Evolutionary conservation across 345 rosid species (phyloP).

Genomic region (Heritiera littoralis): DNA sequence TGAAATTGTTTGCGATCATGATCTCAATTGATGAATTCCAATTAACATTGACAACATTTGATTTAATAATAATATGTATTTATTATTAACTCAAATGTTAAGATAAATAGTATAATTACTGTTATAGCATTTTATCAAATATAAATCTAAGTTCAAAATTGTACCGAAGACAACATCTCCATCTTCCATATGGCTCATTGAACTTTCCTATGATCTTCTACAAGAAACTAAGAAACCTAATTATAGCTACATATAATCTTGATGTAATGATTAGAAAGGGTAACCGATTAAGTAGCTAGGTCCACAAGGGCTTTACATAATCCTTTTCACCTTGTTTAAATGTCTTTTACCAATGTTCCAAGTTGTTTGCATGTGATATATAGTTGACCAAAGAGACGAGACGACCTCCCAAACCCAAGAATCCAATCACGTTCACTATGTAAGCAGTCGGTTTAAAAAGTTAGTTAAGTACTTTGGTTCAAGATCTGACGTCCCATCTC

Average conservation of each 20-base stretch:
- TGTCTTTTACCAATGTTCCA: background rate
- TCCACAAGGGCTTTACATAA: background rate
- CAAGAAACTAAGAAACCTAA: background rate
- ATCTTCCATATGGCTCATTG: background rate
- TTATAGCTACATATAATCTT: background rate
- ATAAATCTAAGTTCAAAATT: background rate
- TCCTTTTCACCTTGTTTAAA: background rate
- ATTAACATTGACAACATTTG: too few species aligned
- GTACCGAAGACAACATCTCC: background rate
- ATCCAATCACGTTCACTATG: conserved; percentile 21
- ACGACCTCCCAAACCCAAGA: conserved; percentile 2
- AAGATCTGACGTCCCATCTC: conserved; percentile 30
- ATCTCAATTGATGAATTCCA: too few species aligned
- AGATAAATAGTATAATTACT: too few species aligned
- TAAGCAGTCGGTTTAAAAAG: conserved; percentile 3
- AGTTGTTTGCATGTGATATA: conserved; percentile 16
- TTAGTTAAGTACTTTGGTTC: background rate
- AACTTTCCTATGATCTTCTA: background rate
- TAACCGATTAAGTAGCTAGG: background rate
- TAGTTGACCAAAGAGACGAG: conserved; percentile 22
- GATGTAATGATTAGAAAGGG: background rate
- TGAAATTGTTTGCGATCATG: too few species aligned
- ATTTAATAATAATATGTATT: too few species aligned
- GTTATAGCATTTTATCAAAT: too few species aligned
- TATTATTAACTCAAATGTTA: too few species aligned